phyloP scores from a whole-genome alignment of 306 rosid species.

The Citrullus amarus region DNA sequence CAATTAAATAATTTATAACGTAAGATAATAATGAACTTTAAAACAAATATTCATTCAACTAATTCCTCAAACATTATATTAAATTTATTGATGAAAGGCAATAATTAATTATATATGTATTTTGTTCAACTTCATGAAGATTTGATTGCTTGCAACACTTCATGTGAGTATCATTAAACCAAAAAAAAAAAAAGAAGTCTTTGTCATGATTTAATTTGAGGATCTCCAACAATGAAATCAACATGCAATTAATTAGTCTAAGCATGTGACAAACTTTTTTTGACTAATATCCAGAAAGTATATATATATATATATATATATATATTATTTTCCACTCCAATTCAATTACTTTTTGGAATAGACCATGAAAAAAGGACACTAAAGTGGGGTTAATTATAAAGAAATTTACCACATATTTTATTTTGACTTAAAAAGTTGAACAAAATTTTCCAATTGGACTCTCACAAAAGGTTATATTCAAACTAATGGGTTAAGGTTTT shows the following conservation, averaged over 20 bases:
- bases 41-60: background rate
- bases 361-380: background rate
- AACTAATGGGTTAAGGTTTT: background rate
- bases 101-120: background rate
- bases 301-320: background rate
- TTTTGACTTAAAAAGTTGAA: background rate
- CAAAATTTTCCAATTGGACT: background rate
- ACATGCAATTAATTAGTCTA: background rate
- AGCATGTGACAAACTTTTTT: background rate
- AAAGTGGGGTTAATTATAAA: background rate
- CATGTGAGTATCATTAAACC: background rate
- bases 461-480: background rate
- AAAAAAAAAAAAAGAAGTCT: background rate
- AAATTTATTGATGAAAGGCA: background rate
- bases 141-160: background rate
- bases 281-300: background rate
- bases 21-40: background rate
- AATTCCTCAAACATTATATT: background rate
- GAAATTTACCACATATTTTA: background rate
- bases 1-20: too few relatives aligned
- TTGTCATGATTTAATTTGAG: background rate
- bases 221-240: background rate
- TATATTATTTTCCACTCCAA: background rate
- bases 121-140: background rate
- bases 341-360: background rate